These are phyloP conservation scores for Pilobolus umbonatus DNA, from an alignment of 192 early-diverging fungal species.

Conservation along the genomic window DNA sequence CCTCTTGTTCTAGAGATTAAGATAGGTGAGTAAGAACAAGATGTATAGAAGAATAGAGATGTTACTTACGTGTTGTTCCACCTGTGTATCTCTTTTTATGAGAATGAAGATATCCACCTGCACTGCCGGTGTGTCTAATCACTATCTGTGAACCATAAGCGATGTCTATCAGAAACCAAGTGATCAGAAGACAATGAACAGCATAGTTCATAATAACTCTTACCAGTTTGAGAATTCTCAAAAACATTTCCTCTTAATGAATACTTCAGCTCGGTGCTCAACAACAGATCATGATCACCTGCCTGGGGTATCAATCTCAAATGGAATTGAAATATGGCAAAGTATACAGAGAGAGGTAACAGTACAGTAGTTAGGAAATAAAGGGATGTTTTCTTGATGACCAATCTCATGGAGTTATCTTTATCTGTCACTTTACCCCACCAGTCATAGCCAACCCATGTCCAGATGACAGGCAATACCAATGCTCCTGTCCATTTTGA, in stretches of 20 bases:
- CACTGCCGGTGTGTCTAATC: constrained; percentile 62
- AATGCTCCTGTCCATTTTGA: constrained; percentile 94
- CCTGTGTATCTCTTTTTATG: constrained; percentile 58
- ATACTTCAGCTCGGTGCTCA: constrained; percentile 85
- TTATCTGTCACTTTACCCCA: constrained; percentile 78
- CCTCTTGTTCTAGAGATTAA: constrained; percentile 56
- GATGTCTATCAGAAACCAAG: constrained; percentile 43
- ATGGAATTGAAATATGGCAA: constrained; percentile 85
- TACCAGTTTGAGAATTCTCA: constrained; percentile 38
- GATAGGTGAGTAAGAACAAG: too few species aligned
- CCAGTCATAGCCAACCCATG: constrained; percentile 73
- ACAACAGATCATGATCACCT: constrained; percentile 90
- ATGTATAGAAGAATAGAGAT: not conserved
- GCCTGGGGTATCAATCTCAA: constrained; percentile 68
- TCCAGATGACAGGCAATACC: constrained; percentile 76
- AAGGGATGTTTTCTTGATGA: not conserved
- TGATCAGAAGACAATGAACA: not conserved
- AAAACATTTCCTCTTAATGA: constrained; percentile 70
- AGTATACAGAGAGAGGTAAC: constrained; percentile 75
- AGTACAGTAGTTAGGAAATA: constrained; percentile 63
- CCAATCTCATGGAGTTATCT: constrained; percentile 32
- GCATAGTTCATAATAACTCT: constrained; percentile 13
- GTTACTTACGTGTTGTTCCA: constrained; percentile 67
- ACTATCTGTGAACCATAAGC: constrained; percentile 63
- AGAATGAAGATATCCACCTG: constrained; percentile 82